Evolutionary conservation across 441 rosid genomes (phyloP).

Genomic region (Adansonia gregorii): DNA sequence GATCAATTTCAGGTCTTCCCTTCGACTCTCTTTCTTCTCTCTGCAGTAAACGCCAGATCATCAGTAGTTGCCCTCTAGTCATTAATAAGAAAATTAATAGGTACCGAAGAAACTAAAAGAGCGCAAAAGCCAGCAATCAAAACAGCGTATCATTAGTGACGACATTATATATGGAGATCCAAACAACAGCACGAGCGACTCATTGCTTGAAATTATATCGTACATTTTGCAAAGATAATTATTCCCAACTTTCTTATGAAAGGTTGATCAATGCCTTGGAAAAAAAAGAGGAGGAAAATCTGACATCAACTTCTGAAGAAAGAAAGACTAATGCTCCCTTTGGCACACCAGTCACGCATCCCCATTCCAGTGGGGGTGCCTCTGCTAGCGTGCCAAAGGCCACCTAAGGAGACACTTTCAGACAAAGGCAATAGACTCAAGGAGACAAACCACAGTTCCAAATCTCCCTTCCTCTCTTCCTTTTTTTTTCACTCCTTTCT

Average conservation of each 20-base stretch:
- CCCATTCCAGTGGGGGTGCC: too few relatives aligned
- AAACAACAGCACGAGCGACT: background rate
- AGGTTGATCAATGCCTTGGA: background rate
- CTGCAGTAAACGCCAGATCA: constrained; percentile 24
- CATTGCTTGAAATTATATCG: background rate
- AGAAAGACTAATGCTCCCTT: background rate
- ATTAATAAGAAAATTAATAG: background rate
- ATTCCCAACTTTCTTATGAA: background rate
- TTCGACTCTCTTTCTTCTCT: constrained; percentile 18
- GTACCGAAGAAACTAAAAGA: background rate
- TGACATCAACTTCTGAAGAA: background rate
- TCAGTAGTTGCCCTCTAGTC: constrained; percentile 1
- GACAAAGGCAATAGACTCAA: background rate
- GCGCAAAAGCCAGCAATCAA: background rate
- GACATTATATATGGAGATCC: background rate
- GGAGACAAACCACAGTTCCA: background rate
- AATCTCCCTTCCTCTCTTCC: background rate
- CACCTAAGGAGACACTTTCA: background rate
- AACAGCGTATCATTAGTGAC: background rate
- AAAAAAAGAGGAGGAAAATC: background rate
- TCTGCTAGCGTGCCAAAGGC: too few relatives aligned
- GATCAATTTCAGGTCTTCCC: constrained; percentile 26
- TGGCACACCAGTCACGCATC: too few relatives aligned
- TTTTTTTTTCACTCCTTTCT: background rate
- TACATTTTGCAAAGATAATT: background rate